These are phyloP conservation scores for Penicillium sp. DNA, from an alignment of 2,329 filamentous ascomycete species.

Conservation along the genomic window DNA sequence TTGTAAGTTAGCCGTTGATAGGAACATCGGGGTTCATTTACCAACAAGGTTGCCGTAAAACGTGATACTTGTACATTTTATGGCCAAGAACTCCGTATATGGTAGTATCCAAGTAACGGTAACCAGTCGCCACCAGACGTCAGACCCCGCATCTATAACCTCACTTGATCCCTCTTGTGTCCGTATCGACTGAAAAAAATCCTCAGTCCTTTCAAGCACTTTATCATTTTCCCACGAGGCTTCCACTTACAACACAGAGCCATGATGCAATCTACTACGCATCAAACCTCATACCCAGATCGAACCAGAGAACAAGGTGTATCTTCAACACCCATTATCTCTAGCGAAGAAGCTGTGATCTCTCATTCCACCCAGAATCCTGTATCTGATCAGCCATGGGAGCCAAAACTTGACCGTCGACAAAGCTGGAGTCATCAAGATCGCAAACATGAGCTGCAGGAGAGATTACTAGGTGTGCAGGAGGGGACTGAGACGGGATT, in stretches of 20 bases:
- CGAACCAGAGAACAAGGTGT: conserved; percentile 9
- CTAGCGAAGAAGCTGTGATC: neutral
- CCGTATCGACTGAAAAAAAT: neutral
- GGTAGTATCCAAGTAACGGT: neutral
- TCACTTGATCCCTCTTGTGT: neutral
- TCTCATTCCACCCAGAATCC: neutral
- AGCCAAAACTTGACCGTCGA: conserved; percentile 28
- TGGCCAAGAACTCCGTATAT: neutral
- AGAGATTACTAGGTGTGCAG: conserved; percentile 31
- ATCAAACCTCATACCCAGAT: conserved; percentile 1
- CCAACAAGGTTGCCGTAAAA: too few species aligned
- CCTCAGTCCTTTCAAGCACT: neutral
- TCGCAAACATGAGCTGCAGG: conserved; percentile 58
- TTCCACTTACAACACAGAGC: neutral
- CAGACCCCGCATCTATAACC: neutral
- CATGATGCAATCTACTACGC: neutral
- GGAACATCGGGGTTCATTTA: neutral
- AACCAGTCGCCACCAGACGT: neutral
- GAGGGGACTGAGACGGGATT: conserved; percentile 57
- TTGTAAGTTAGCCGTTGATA: neutral
- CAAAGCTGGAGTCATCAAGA: conserved; percentile 49
- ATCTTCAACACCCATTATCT: neutral
- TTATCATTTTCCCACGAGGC: too few species aligned
- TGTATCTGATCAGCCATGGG: conserved; percentile 25
- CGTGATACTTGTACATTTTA: neutral